phyloP scores from a whole-genome alignment of 345 rosid species.

The Gossypium bickii region DNA sequence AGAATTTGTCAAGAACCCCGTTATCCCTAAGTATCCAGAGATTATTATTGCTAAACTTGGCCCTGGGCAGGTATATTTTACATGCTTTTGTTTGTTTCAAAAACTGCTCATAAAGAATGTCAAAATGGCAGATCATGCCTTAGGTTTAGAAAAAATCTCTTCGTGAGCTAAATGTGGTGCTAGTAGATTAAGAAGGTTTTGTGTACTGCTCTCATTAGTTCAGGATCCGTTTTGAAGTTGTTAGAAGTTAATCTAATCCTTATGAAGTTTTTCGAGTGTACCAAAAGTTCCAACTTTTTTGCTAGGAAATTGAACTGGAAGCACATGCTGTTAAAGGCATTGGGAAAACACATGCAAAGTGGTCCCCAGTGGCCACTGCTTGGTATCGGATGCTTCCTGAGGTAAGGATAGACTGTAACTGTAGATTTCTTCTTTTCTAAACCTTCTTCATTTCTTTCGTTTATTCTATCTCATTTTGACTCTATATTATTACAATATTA shows the following conservation, averaged over 20 bases:
- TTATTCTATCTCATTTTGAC: neutral
- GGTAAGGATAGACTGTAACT: conserved; percentile 34
- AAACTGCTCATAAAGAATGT: neutral
- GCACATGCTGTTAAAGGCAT: conserved; percentile 93
- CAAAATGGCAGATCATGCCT: neutral
- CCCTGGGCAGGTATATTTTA: conserved; percentile 62
- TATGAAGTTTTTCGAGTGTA: neutral
- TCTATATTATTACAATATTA: neutral
- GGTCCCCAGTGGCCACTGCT: conserved; percentile 98
- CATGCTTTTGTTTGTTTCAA: neutral
- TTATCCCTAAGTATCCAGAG: conserved; percentile 41
- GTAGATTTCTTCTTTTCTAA: neutral
- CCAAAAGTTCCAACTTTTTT: neutral
- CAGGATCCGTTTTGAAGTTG: neutral
- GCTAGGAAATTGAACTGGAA: conserved; percentile 91
- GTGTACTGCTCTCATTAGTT: neutral
- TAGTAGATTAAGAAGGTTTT: neutral
- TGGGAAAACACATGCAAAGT: conserved; percentile 90
- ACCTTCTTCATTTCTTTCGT: neutral
- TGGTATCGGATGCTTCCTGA: conserved; percentile 99
- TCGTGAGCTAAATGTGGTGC: neutral
- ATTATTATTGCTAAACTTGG: conserved; percentile 79
- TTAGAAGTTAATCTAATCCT: neutral
- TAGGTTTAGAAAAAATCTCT: neutral
- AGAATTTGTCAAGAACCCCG: conserved; percentile 52